Evolutionary conservation across 176 grass and related monocot species (phyloP), one percentile per base, ranked within the genome.

Genomic region (Miscanthus lutarioriparius): DNA sequence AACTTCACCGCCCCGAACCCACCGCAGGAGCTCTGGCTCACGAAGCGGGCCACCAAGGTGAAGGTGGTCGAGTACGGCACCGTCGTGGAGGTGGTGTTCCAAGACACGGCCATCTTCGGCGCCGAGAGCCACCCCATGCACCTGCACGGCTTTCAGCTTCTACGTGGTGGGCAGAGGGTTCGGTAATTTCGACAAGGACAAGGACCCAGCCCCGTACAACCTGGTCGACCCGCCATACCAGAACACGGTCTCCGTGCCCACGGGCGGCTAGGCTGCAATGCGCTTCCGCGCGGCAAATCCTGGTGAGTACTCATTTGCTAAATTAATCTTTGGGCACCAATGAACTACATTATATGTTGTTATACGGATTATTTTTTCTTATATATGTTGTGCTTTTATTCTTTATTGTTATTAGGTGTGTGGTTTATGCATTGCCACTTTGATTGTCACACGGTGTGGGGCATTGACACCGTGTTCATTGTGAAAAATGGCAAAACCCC

Each of bases 371-470:
- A n/a, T 64, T 37, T 37, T 2, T 67, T 6, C 10, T 28, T 78
- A 2, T 65, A 86, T 72, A 89, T 89, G 17, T 53, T 53, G 17
- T 19, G 17, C 2, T 53, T 1, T 20, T 20, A 7, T 51, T 47
- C 44, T 13, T 53, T 53, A 25, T 47, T 49, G 26, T 49, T 47
- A 4, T 64, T 79, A 92, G 91, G 91, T 30, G 91, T 90, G 19
- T 94, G 89, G 87, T 87, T 89, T 59, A 91, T 94, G 89, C 92
- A 94, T 25, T 94, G 92, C 59, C 92, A 94, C 58, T 89, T 85
- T 0, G 89, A 94, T 26, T 77, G 87, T 0, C 92, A 94, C 38
- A 70, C 68, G 1, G 39, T 82, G 1, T 94, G 89, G 92, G 87
- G 92, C 23, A 94, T 94, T 89, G 84, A 94, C 22, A 89, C 87